Conservation (phyloP, 768 basidiomycete genomes). For the Russula olivacea region DNA sequence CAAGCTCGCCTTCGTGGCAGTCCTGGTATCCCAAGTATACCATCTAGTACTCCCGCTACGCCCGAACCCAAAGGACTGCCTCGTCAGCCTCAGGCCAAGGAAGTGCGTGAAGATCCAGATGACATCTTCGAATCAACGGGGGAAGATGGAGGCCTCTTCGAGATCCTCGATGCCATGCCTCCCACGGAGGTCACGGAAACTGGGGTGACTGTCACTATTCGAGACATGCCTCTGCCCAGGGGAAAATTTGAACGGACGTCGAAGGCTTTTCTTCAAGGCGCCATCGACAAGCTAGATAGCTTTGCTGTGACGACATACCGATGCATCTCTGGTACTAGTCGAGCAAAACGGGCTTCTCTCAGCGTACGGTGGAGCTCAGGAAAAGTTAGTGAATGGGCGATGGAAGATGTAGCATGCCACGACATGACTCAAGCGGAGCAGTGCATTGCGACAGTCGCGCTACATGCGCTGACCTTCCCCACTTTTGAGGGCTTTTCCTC, state of each 20-base stretch:
- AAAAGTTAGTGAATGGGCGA: slow-evolving; percentile 60
- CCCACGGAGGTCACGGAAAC: slow-evolving; percentile 48
- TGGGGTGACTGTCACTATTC: slow-evolving; percentile 48
- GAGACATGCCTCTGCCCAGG: slow-evolving; percentile 79
- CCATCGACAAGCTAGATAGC: slow-evolving; percentile 60
- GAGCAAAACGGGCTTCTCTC: slow-evolving; percentile 68
- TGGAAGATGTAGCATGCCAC: slow-evolving; percentile 81
- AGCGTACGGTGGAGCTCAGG: slow-evolving; percentile 67
- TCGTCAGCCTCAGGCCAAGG: slow-evolving; percentile 10
- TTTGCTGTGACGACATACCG: slow-evolving; percentile 70
- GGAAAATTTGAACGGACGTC: slow-evolving; percentile 80
- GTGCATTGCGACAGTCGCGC: slow-evolving; percentile 79
- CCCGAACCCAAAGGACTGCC: slow-evolving; percentile 2
- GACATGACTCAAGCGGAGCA: slow-evolving; percentile 79
- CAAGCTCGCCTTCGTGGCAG: slow-evolving; percentile 39
- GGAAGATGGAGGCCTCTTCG: slow-evolving; percentile 61
- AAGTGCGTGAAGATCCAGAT: slow-evolving; percentile 11
- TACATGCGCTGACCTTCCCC: slow-evolving; percentile 72
- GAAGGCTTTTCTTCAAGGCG: slow-evolving; percentile 62
- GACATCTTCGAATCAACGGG: slow-evolving; percentile 51
- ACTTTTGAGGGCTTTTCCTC: slow-evolving; percentile 56
- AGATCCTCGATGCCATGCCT: slow-evolving; percentile 62
- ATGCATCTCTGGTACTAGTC: slow-evolving; percentile 60
- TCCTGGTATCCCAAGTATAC: neutral
- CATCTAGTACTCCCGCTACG: neutral